phyloP scores from a whole-genome alignment of 169 alveolate genomes.

The Eimeria falciformis region DNA sequence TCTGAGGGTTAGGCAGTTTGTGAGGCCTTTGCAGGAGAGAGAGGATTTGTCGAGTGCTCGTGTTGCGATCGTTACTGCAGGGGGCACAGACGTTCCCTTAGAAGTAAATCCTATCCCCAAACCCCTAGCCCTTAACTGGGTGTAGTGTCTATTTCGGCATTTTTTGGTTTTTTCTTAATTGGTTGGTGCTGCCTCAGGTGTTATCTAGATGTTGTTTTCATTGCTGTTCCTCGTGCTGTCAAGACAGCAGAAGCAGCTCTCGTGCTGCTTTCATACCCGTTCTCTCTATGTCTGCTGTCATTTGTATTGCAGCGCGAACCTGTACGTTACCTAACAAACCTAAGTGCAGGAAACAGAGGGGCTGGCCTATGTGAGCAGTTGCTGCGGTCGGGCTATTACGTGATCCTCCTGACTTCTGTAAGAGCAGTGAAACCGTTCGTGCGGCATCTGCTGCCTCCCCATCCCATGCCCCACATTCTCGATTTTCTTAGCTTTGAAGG shows the following conservation, averaged over 20 bases:
- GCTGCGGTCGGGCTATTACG: conserved; percentile 61
- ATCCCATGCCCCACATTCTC: conserved; percentile 57
- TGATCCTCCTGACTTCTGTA: conserved; percentile 26
- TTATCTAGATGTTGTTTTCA: not conserved
- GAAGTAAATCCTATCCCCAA: not conserved
- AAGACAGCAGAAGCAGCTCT: not conserved
- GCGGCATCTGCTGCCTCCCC: conserved; percentile 59
- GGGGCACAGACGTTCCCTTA: conserved; percentile 74
- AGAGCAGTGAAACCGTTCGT: conserved; percentile 71
- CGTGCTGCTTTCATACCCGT: not conserved
- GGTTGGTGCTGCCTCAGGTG: not conserved
- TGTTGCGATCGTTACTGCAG: conserved; percentile 71
- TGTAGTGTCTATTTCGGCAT: not conserved
- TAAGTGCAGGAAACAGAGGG: conserved; percentile 72
- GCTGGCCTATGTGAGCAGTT: conserved; percentile 77
- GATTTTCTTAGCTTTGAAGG: conserved; percentile 8
- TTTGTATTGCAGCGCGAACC: conserved; percentile 49
- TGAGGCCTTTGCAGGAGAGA: conserved; percentile 46
- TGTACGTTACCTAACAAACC: conserved; percentile 61
- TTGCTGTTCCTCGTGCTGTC: not conserved
- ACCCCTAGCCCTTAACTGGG: not conserved
- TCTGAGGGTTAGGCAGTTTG: conserved; percentile 54
- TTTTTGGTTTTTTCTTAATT: no score
- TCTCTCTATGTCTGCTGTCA: not conserved
- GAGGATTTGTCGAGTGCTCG: conserved; percentile 14